Evolutionary conservation across 2,329 filamentous ascomycete genomes (phyloP), one percentile per base, ranked within the genome.

Genomic region (Ophiostoma perfectum): DNA sequence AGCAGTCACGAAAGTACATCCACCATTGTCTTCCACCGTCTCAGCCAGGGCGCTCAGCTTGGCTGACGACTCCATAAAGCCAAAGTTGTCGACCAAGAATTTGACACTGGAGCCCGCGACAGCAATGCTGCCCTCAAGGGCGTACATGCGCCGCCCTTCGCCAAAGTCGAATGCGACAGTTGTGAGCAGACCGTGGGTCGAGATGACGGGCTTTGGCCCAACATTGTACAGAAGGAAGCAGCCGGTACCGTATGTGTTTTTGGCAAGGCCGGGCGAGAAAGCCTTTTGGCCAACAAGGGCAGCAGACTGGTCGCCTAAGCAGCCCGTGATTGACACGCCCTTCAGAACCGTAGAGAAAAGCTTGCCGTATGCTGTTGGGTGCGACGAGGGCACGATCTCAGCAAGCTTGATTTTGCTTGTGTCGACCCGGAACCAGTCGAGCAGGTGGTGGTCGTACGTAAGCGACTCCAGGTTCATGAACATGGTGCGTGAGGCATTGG

Each of bases 141-240:
- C 92, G 78, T 96, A 96, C 5, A 89, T 88, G 1, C 90, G 79
- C 68, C 76, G 76, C 64, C 78, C 81, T 49, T 83, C 52, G 64
- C 88, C 87, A 69, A 96, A 90, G 76, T 96, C 88, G 77, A 92
- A 97, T 2, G 90, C 93, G 38, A 97, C 88, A 0, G 93, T 97
- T 27, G 90, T 89, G 60, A 97, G 81, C 38, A 97, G 82, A 11
- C 93, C 93, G 71, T 93, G 89, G 70, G 85, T 89, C 6, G 92
- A 96, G 70, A 96, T 90, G 67, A 96, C 91, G 5, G 93, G 92
- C 77, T 92, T 88, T 60, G 88, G 84, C 63, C 93, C 93, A 45
- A 96, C 90, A 75, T 96, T 96, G 81, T 95, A 96, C 7, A 96
- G 84, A 72, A 96, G 81, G 81, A 96, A 96, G 76, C 91, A 95